Base-by-base conservation (phyloP, 371 early-diverging fungal species). In the Mucor irregularis region DNA sequence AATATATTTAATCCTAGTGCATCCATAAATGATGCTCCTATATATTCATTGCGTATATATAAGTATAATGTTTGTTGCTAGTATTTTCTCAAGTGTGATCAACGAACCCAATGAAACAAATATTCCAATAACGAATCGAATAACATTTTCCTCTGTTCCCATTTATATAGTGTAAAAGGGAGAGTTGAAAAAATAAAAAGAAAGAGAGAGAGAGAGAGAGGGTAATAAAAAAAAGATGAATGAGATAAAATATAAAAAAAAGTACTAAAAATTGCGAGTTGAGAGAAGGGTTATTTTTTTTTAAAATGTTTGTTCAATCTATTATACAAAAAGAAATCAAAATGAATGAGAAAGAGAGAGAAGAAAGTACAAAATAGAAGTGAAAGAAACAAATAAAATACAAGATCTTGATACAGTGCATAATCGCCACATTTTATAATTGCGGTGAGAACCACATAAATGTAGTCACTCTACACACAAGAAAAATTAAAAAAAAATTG, bases 1-100 rank as follows among this genome's bases (percentile, higher is more conserved):
- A 85, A 73, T 37, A 88, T 62, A 64, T 88, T 88, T 29, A 85
- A 62, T 1, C 88, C 88, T 25, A 85, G 76, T n/a, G 88, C 88
- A 56, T 88, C 85, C 78, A 88, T 76, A 48, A 84, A 71, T 11
- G 84, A 82, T 22, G 86, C 82, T 28, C 74, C 75, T 68, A 56
- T 30, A 33, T 5, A n/a, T n/a, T n/a, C n/a, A n/a, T n/a, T n/a
- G n/a, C n/a, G n/a, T n/a, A n/a, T n/a, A n/a, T n/a, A n/a, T n/a
- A n/a, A n/a, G n/a, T n/a, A n/a, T n/a, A n/a, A n/a, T n/a, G n/a
- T n/a, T n/a, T n/a, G n/a, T n/a, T n/a, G n/a, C n/a, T n/a, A n/a
- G n/a, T n/a, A n/a, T n/a, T n/a, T n/a, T n/a, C 42, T 5, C 38
- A 56, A 26, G 16, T 4, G 37, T 34, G 14, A 6, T 6, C 2